Conservation (phyloP, 495 filamentous ascomycete genomes). For the Aspergillus bertholletiae region DNA sequence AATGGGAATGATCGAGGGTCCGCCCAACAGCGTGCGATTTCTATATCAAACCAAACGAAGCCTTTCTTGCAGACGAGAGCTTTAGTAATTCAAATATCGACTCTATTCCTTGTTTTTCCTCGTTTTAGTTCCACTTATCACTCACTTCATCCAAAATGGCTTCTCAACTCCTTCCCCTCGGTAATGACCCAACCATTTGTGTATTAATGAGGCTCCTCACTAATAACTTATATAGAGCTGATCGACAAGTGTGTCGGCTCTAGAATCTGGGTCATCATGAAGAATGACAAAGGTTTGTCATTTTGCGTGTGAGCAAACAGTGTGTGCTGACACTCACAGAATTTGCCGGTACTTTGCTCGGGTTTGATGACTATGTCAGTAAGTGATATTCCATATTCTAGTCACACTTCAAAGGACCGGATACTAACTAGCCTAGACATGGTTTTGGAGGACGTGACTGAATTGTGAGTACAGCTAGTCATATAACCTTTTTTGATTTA, state of each 20-base stretch:
- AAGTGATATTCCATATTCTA: conserved; percentile 44
- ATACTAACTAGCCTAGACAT: conserved; percentile 64
- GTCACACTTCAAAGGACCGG: not conserved
- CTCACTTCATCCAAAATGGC: conserved; percentile 49
- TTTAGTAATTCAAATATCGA: not conserved
- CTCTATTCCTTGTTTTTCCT: not conserved
- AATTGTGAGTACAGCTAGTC: conserved; percentile 68
- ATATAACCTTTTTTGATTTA: not conserved
- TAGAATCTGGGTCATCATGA: conserved; percentile 98
- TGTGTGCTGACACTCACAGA: conserved; percentile 51
- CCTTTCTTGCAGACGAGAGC: not conserved
- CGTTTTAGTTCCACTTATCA: not conserved
- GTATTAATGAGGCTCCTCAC: conserved; percentile 7
- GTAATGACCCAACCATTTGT: conserved; percentile 33
- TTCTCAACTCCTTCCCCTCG: conserved; percentile 76
- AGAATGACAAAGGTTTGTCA: conserved; percentile 83
- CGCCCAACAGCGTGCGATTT: conserved; percentile 18
- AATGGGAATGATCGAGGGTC: conserved; percentile 16
- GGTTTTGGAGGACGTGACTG: conserved; percentile 95
- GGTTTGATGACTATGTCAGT: conserved; percentile 99
- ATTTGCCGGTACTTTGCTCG: conserved; percentile 87
- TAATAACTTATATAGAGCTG: conserved; percentile 60
- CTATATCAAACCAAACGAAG: conserved; percentile 15
- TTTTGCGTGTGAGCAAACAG: not conserved
- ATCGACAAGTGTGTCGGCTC: conserved; percentile 99